These are phyloP conservation scores for Tephrocybe rancida DNA, from an alignment of 768 basidiomycete genomes.

Conservation along the genomic window DNA sequence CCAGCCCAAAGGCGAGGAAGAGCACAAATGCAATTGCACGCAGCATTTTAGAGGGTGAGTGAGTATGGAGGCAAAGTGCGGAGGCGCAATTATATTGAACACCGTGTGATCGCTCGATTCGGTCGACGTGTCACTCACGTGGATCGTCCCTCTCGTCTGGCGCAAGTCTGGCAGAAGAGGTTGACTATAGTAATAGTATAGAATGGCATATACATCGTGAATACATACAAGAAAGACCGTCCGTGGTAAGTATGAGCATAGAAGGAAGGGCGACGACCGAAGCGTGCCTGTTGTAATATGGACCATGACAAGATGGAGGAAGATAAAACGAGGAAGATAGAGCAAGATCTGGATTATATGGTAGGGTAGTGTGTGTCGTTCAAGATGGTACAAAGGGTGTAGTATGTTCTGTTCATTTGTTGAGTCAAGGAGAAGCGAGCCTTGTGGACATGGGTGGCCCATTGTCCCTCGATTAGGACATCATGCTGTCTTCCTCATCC, in stretches of 20 bases:
- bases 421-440: background rate
- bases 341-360: background rate
- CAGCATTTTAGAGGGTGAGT: constrained; percentile 12
- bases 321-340: background rate
- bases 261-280: background rate
- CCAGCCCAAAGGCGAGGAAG: constrained; percentile 38
- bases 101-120: background rate
- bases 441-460: background rate
- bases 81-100: too few relatives aligned
- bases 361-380: background rate
- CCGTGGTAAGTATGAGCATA: constrained; percentile 4
- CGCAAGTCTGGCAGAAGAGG: too few relatives aligned
- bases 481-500: constrained; percentile 18
- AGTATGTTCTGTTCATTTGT: background rate
- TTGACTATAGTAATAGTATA: too few relatives aligned
- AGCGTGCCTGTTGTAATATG: background rate
- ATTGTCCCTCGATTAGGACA: background rate
- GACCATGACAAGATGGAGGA: constrained; percentile 2
- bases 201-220: constrained; percentile 7
- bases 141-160: background rate
- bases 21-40: constrained; percentile 25
- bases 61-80: background rate
- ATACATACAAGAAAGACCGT: constrained; percentile 11
- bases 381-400: background rate
- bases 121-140: constrained; percentile 20